Evolutionary conservation across 345 rosid species (phyloP), one percentile per base, ranked within the genome.

Genomic region (Aegle marmelos): DNA sequence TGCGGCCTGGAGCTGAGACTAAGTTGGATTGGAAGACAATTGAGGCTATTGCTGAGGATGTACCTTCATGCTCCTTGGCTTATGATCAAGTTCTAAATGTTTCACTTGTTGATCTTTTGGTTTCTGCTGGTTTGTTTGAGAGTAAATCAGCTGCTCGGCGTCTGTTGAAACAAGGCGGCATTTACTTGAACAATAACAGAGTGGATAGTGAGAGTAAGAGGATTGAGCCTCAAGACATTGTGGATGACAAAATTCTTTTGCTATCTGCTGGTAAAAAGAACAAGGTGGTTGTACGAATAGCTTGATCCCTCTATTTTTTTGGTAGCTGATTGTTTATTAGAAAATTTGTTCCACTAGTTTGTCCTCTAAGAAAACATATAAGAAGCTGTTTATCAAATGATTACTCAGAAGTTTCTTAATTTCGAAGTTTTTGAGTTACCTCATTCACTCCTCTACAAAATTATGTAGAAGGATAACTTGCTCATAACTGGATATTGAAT

Each of bases 251-350:
- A 84, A 92, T 95, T 81, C 94, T 96, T 57, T 94, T 96, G 73
- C 79, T 96, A 78, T 96, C 98, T 24, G 91, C 97, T 0, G 99
- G 99, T 83, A 93, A 94, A 90, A 94, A 96, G 90, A 96, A 96
- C 80, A 93, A 96, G 85, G 93, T 96, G 17, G 82, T 93, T 75
- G 88, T 95, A 68, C 86, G 97, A 78, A 88, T 95, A 67, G 83
- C 90, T 78, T 93, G 88, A 91, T 39, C 57, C 21, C 76, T 39
- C 70, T 31, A n/a, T 70, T 41, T 72, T 62, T 63, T 54, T 76
- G 3, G n/a, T 57, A 57, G 37, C 65, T 45, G 50, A 13, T 45
- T 45, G 17, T 45, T 63, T 41, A n/a, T 73, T 61, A 10, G 10
- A 28, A 28, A 5, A 62, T 69, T 70, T 74, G 33, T 54, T 54